Conservation (phyloP, 2,329 filamentous ascomycete genomes). For the Diaporthe sp. region DNA sequence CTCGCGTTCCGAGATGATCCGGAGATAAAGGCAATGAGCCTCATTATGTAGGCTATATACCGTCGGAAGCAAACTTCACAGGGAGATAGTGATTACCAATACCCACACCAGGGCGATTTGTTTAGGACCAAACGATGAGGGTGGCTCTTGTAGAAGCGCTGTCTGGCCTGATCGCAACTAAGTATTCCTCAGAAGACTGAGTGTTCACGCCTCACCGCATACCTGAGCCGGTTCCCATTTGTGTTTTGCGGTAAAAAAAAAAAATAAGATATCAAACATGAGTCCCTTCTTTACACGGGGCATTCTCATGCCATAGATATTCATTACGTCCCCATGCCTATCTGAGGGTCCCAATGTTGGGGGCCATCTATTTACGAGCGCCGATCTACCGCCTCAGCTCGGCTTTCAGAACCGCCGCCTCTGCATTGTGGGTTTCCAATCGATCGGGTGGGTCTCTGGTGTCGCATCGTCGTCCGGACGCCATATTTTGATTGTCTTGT, state of each 20-base stretch:
- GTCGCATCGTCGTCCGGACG: slow-evolving; percentile 93
- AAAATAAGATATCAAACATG: neutral
- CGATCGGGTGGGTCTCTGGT: slow-evolving; percentile 88
- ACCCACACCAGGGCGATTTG: neutral
- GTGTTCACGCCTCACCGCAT: neutral
- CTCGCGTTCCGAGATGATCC: slow-evolving; percentile 89
- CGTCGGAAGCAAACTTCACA: neutral
- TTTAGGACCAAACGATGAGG: neutral
- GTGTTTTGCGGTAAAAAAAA: no score
- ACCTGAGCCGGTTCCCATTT: neutral
- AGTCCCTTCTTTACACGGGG: neutral
- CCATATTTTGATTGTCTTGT: slow-evolving; percentile 99
- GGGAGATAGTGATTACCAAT: neutral
- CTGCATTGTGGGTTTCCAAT: slow-evolving; percentile 88
- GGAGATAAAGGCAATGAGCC: slow-evolving; percentile 82
- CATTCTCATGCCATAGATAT: neutral
- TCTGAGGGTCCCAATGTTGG: neutral
- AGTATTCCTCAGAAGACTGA: neutral
- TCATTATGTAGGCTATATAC: slow-evolving; percentile 38
- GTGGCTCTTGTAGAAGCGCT: no score
- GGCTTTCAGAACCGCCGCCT: slow-evolving; percentile 75
- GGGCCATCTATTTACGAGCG: neutral
- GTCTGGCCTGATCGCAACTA: neutral
- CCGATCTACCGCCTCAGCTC: neutral
- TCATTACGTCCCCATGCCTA: neutral